Base-by-base conservation (phyloP, 129 eudicot genomes). In the Mikania micrantha region DNA sequence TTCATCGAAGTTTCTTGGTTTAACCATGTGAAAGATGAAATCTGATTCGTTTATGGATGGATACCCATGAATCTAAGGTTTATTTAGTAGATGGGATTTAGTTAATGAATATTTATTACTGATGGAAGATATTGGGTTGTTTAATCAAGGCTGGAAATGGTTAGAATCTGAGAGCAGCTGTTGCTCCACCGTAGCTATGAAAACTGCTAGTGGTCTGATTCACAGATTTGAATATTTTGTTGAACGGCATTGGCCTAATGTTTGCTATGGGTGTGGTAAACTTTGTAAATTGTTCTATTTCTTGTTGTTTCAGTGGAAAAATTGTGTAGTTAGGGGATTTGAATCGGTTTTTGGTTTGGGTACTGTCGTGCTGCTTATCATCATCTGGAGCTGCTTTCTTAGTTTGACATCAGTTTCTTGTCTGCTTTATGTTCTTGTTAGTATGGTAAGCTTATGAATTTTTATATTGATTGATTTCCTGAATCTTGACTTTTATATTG, bases 321-420 rank as follows among this genome's bases (percentile, higher is more conserved):
- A 82, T 48, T 88, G 88, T 52, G 45, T 76, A 1, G 32, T 85
- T 8, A 60, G 84, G 4, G 96, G 98, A 24, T 77, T 74, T 60
- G 60, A 59, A 31, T 88, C 96, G 1, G 79, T 83, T 69, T 42
- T 78, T 24, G 84, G 78, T 63, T 60, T 91, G 73, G 87, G 88
- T 16, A 82, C 98, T 1, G 87, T 87, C 0, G 88, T 95, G 10
- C 62, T 85, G 84, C 81, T 91, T 72, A 64, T 91, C 42, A 85
- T 91, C 9, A 81, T 91, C 81, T 91, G 98, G 98, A 91, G 98
- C 59, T 91, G 88, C 72, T 88, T 91, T 57, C 77, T 91, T 34
- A 83, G 98, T 69, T 76, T 91, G 85, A 91, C 98, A 16, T 88
- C 96, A 3, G 68, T 91, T 73, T 84, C 96, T 39, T 91, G 91